Base-by-base conservation (phyloP, 1,284 basidiomycete genomes). In the Fomitopsis palustris region DNA sequence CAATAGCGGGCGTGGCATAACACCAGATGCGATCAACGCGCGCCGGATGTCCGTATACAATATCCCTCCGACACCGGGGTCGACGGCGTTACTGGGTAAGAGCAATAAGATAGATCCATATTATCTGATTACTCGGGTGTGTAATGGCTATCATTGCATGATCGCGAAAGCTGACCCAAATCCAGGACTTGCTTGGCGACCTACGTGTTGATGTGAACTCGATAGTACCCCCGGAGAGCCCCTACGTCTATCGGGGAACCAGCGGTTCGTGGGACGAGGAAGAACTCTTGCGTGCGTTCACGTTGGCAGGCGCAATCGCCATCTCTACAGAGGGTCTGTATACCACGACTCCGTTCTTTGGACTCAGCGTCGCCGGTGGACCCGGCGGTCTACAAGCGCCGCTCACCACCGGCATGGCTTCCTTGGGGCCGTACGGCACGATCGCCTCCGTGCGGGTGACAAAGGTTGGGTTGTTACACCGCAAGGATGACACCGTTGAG, bases 61-160 rank as follows among this genome's bases (percentile, higher is more conserved):
- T 54, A 66, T 69, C 41, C 71, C 78, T 53, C 74, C 76, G 25
- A 55, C 60, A 19, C 69, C 66, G n/a, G 69, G 71, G 55, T 71
- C 73, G 6, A 70, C 78, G 37, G 74, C 73, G 8, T 70, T 81
- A 54, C 73, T 83, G 62, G 79, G 80, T 59, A 87, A 82, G 65
- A 79, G 80, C 56, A 81, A 76, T 66, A 94, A 90, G 74, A 82
- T 96, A 41, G 96, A 98, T 71, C 92, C 94, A 1, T 98, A 98
- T 75, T 91, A 90, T 71, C 82, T 97, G 57, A 98, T 98, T 64
- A 85, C 85, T 17, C 84, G 86, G 70, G 91, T 90, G 70, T 69
- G 83, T 69, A n/a, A 45, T 3, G 41, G 3, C 14, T 25, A 23
- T 38, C 57, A 33, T 54, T 27, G 31, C 38, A 33, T 52, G 33